Base-by-base conservation (phyloP, 129 eudicot species). In the Flaveria robusta region DNA sequence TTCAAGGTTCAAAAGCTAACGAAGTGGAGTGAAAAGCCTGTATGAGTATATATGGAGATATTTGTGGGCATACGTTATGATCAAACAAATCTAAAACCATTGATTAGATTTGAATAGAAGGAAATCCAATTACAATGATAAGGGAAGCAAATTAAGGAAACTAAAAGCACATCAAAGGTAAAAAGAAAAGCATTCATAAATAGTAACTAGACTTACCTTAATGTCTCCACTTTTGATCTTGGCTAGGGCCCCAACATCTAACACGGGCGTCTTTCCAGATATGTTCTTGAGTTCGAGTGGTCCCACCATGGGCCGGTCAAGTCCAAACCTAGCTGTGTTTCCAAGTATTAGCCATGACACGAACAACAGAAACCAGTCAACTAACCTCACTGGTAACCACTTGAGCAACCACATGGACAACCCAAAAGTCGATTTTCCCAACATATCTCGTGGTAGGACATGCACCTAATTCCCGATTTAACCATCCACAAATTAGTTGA, bases 351-450 rank as follows among this genome's bases (percentile, higher is more conserved):
- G 47, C 89, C 93, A 56, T 31, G 96, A 87, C n/a, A 84, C 80
- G 31, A 89, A 82, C 71, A 94, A 82, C 66, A 94, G 81, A 68
- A 94, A 81, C 19, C 86, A 78, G 71, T 94, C 98, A 66, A 94
- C 98, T 26, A 89, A 80, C 72, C 90, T 83, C 74, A 91, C 79
- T 45, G 98, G 98, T 42, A 94, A 63, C 98, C 98, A 94, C 93
- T 91, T 89, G 78, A 94, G 96, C 81, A 94, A 77, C 88, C 96
- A 89, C 97, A 94, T 94, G 76, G 97, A 94, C 84, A 94, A 66
- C 84, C 91, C 98, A 56, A 94, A 94, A 85, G 98, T 94, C 27
- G 98, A 94, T 84, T 66, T 84, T 29, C 98, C 98, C 63, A 94
- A 75, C 97, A 94, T 91, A 82, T 91, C 98, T 83, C 96, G 84